These are phyloP conservation scores for Geum urbanum DNA, from an alignment of 306 rosid species.

Conservation along the genomic window DNA sequence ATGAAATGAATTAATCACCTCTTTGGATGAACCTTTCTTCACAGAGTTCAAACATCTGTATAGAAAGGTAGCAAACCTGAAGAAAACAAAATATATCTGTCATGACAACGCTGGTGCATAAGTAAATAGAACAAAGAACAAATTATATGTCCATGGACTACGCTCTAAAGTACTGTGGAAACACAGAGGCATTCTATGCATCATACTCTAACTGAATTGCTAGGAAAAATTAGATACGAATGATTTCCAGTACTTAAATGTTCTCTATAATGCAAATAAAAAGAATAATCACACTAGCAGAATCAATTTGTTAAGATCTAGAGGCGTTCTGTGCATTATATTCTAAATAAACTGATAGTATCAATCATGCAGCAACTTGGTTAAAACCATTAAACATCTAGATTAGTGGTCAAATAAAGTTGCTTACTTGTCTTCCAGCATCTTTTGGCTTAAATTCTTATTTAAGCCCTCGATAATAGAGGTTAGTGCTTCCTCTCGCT, in stretches of 20 bases:
- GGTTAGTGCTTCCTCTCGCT: constrained; percentile 27
- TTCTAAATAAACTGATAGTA: too few relatives aligned
- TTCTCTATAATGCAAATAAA: background rate
- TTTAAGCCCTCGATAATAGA: constrained; percentile 13
- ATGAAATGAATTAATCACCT: constrained; percentile 23
- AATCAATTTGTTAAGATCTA: background rate
- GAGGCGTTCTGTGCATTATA: too few relatives aligned
- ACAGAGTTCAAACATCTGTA: constrained; percentile 17
- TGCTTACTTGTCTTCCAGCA: constrained; percentile 27
- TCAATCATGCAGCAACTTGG: background rate
- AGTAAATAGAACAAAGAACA: background rate
- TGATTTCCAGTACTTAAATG: background rate
- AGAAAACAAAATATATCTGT: constrained; percentile 2
- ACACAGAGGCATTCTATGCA: background rate
- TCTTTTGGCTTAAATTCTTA: background rate
- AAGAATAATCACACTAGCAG: background rate
- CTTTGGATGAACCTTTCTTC: constrained; percentile 30
- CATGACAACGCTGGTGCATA: background rate
- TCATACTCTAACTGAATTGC: background rate
- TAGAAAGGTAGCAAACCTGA: constrained; percentile 30
- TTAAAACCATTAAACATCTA: background rate
- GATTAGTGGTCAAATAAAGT: background rate
- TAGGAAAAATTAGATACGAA: background rate
- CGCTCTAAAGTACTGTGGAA: background rate
- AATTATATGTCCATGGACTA: background rate